Evolutionary conservation across 345 rosid genomes (phyloP).

Genomic region (Populus nigra): DNA sequence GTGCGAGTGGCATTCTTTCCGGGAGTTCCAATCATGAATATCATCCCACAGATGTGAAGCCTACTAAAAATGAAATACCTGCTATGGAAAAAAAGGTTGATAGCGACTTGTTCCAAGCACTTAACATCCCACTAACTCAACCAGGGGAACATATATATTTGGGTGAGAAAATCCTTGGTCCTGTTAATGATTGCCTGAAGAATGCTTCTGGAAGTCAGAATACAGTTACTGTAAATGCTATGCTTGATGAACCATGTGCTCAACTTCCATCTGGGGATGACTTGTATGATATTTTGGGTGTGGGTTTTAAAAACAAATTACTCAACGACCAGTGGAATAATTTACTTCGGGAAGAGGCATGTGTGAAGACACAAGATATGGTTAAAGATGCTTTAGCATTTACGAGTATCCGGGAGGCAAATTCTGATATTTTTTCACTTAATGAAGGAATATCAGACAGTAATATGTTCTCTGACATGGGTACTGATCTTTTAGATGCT

Average conservation of each 20-base stretch:
- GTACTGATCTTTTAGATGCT: constrained; percentile 82
- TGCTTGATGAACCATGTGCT: constrained; percentile 32
- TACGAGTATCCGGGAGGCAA: constrained; percentile 34
- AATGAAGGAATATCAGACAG: constrained; percentile 35
- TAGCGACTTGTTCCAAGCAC: constrained; percentile 31
- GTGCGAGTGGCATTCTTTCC: constrained; percentile 21
- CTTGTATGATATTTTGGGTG: constrained; percentile 77
- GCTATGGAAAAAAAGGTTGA: constrained; percentile 31
- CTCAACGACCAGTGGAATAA: constrained; percentile 35
- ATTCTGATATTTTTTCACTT: constrained; percentile 38
- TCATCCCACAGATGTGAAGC: constrained; percentile 19
- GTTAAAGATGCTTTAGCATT: constrained; percentile 35
- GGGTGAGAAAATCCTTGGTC: constrained; percentile 22
- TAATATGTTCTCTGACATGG: constrained; percentile 29
- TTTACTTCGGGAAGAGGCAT: constrained; percentile 23
- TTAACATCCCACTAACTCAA: constrained; percentile 20
- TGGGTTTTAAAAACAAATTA: constrained; percentile 59
- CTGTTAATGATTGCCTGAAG: constrained; percentile 23
- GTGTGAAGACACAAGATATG: constrained; percentile 33
- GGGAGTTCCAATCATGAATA: constrained; percentile 19
- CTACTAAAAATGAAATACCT: constrained; percentile 15
- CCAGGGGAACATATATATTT: constrained; percentile 17
- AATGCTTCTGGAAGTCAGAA: constrained; percentile 27
- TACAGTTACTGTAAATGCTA: constrained; percentile 17
- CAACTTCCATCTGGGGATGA: constrained; percentile 59